A percentile compares a stretch with the other conserved stretches of the same genome.
Conservation (phyloP, 1,284 basidiomycete species). For the Wolfiporia cocos region DNA sequence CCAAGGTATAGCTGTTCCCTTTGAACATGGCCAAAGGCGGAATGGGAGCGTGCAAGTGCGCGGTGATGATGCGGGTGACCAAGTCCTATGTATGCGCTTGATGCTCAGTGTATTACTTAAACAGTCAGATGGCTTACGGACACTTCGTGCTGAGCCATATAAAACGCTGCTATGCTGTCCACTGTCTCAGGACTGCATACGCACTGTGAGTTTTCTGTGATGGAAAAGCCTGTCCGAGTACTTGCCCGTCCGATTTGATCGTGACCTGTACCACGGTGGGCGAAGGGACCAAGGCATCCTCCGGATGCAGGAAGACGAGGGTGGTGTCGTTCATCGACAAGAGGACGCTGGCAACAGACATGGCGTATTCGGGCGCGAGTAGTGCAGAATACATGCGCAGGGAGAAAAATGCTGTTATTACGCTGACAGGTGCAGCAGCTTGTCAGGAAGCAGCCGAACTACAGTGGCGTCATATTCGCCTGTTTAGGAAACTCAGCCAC, state of each 20-base stretch:
- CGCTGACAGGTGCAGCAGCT: too few relatives aligned
- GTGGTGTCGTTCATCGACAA: conserved; percentile 15
- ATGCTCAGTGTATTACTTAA: background rate
- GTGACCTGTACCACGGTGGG: conserved; percentile 16
- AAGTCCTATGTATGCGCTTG: conserved; percentile 12
- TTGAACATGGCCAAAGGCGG: conserved; percentile 14
- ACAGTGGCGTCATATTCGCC: too few relatives aligned
- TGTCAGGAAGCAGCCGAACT: too few relatives aligned
- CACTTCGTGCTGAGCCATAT: conserved; percentile 17
- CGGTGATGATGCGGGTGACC: conserved; percentile 13
- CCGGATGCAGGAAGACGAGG: conserved; percentile 14
- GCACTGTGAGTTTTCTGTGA: background rate
- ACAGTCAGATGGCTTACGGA: conserved; percentile 12
- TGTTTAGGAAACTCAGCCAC: too few relatives aligned
- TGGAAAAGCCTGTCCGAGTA: background rate
- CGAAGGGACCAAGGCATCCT: background rate
- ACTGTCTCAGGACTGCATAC: conserved; percentile 11
- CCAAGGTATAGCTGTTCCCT: conserved; percentile 12
- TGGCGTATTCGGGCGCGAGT: too few relatives aligned
- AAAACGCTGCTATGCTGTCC: conserved; percentile 15
- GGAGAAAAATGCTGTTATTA: too few relatives aligned
- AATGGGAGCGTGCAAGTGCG: conserved; percentile 13
- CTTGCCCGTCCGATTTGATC: conserved; percentile 15
- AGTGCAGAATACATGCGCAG: too few relatives aligned
- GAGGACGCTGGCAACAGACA: background rate